Evolutionary conservation across 1,139 yeast species (phyloP), one percentile per base, ranked within the genome.

Genomic region (Suhomyces kunorum): DNA sequence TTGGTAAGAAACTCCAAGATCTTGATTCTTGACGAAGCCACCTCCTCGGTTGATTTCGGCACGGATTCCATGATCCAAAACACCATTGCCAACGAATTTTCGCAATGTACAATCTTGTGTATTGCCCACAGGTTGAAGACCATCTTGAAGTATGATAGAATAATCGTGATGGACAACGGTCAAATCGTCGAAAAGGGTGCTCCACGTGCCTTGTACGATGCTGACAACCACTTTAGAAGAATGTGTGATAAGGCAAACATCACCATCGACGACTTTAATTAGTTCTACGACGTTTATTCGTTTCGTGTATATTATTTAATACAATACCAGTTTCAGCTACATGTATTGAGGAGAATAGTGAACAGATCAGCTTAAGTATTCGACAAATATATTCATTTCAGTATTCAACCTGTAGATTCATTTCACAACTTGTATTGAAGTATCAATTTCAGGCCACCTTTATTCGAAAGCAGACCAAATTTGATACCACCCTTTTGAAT

Each of bases 61-160:
- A 77, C 82, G 3, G 81, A 76, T 51, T 56, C 71, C 13, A 72
- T 64, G 50, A 76, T 76, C 43, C 81, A 76, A 50, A 53, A 57
- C 6, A 75, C 81, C 8, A 74, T 77, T 39, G 64, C 64, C 0
- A 52, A 50, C 7, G 80, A 75, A 50, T 76, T 76, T 44, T 39
- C 56, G 7, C 55, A 66, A 22, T 71, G 79, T 48, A 74, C 82
- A 0, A 74, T 76, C 34, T 62, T 77, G 47, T 76, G 80, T 55
- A 76, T 76, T 56, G 82, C 82, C 3, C 81, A 77, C 54, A 64
- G 82, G 47, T 65, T 77, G 56, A 72, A 70, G 50, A 77, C 81
- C 1, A 76, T 77, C 45, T 51, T 76, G 36, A 63, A 70, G 45
- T 76, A 76, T 47, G 81, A 77, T 50, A 62, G 71, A 45, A 76